Evolutionary conservation across 2,329 filamentous ascomycete genomes (phyloP).

Genomic region (Microthyrium microscopicum): DNA sequence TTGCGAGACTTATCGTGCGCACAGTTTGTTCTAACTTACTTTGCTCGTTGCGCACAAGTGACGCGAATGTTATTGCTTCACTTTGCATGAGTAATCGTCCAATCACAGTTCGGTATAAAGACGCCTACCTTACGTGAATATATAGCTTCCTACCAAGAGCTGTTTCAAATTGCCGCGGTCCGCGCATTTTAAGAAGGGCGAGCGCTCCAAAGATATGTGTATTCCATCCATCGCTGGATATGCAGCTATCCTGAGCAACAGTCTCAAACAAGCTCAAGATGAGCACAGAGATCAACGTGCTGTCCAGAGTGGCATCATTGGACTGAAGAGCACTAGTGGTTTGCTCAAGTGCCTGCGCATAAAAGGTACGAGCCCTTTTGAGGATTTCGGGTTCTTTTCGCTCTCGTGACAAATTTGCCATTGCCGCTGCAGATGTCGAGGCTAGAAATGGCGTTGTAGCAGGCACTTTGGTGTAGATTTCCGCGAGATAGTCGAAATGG

Average conservation of each 20-base stretch:
- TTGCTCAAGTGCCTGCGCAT: neutral
- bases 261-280: neutral
- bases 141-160: neutral
- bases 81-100: no score
- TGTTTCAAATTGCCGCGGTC: neutral
- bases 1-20: no score
- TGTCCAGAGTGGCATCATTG: neutral
- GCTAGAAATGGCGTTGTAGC: neutral
- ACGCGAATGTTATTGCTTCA: neutral
- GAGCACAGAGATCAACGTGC: neutral
- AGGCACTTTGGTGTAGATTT: slow-evolving; percentile 4
- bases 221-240: neutral
- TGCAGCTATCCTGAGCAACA: neutral
- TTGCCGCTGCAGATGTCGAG: neutral
- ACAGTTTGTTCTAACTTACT: slow-evolving; percentile 3
- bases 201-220: neutral
- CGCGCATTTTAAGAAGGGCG: neutral
- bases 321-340: neutral
- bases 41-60: slow-evolving; percentile 1
- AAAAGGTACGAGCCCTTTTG: neutral
- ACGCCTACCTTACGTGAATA: neutral
- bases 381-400: neutral
- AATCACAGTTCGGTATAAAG: no score
- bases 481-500: slow-evolving; percentile 12
- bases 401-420: neutral